Evolutionary conservation across 805 yeast genomes (phyloP).

Genomic region (Saturnispora silvae): DNA sequence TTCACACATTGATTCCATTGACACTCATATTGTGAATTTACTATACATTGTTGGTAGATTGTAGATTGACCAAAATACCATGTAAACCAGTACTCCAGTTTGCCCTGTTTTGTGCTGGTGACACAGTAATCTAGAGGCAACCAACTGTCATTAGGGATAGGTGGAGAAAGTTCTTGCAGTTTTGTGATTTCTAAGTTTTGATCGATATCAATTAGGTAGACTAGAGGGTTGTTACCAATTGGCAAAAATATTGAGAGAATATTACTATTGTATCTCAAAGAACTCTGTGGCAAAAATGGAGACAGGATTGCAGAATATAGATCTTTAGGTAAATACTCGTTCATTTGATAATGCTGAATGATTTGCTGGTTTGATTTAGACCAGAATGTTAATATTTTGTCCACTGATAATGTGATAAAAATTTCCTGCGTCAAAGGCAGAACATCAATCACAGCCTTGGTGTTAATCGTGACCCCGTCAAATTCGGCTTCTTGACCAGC

Average conservation of each 20-base stretch:
- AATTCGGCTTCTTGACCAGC: constrained; percentile 16
- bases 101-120: constrained; percentile 2
- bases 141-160: constrained; percentile 18
- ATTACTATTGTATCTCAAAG: constrained; percentile 11
- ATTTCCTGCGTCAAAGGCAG: constrained; percentile 9
- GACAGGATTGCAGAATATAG: constrained; percentile 15
- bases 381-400: constrained; percentile 52
- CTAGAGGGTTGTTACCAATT: constrained; percentile 15
- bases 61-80: constrained; percentile 19
- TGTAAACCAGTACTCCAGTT: constrained; percentile 14
- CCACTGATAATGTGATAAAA: constrained; percentile 38
- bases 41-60: constrained; percentile 16
- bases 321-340: constrained; percentile 17
- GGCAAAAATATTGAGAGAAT: constrained; percentile 20
- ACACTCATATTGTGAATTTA: constrained; percentile 6
- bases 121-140: constrained; percentile 18
- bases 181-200: constrained; percentile 7
- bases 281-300: constrained; percentile 14
- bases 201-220: constrained; percentile 16
- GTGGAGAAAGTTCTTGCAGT: constrained; percentile 11
- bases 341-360: constrained; percentile 16
- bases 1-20: constrained; percentile 13
- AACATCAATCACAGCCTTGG: constrained; percentile 17
- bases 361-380: constrained; percentile 29
- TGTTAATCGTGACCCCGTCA: constrained; percentile 15